These are phyloP conservation scores for Colletotrichum sp. DNA, from an alignment of 2,329 filamentous ascomycete genomes.

Conservation along the genomic window DNA sequence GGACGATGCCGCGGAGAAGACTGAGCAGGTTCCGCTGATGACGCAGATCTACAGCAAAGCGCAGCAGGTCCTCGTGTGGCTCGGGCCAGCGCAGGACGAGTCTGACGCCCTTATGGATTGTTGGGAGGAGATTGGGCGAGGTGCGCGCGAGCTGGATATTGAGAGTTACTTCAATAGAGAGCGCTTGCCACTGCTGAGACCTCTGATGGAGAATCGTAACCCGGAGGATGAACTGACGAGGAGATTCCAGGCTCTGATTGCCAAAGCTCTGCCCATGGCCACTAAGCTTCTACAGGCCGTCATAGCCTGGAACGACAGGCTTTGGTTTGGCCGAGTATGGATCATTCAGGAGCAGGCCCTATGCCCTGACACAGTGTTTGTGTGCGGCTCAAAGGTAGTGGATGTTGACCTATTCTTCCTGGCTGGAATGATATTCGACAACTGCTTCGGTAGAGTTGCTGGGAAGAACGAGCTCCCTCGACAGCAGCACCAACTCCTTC, in stretches of 20 bases:
- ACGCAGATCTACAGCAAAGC: conserved; percentile 39
- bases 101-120: conserved; percentile 20
- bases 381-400: conserved; percentile 29
- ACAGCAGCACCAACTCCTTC: background rate
- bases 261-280: background rate
- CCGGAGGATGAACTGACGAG: conserved; percentile 25
- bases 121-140: conserved; percentile 26
- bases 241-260: background rate
- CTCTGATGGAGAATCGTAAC: background rate
- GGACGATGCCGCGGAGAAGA: conserved; percentile 36
- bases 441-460: background rate
- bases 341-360: conserved; percentile 33
- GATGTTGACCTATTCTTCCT: conserved; percentile 30
- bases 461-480: background rate
- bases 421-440: conserved; percentile 20
- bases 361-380: conserved; percentile 25
- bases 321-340: conserved; percentile 33
- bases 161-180: conserved; percentile 4
- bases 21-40: conserved; percentile 42
- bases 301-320: conserved; percentile 8
- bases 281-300: background rate
- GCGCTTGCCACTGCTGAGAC: background rate
- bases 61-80: conserved; percentile 37
- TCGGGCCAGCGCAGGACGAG: conserved; percentile 27
- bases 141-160: conserved; percentile 28